Conservation (phyloP, 768 basidiomycete genomes). For the Rhodotorula diobovata region DNA sequence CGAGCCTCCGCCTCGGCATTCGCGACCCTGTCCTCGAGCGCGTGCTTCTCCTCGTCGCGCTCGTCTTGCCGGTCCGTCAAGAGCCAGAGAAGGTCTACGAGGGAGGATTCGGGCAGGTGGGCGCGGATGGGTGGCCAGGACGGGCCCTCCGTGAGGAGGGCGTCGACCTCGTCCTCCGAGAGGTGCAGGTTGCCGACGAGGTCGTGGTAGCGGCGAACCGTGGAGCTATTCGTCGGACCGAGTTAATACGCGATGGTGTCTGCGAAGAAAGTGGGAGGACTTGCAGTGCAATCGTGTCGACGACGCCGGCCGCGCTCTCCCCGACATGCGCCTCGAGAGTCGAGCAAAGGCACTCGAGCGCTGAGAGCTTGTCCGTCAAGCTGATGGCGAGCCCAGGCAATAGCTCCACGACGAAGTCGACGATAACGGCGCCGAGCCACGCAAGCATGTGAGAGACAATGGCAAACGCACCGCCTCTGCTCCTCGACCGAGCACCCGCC, state of each 20-base stretch:
- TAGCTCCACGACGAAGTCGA: neutral
- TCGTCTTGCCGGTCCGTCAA: constrained; percentile 10
- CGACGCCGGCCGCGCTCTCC: no score
- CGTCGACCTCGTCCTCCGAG: constrained; percentile 12
- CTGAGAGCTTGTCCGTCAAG: neutral
- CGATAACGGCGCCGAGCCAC: neutral
- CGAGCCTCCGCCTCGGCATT: neutral
- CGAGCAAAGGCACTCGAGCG: neutral
- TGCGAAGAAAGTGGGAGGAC: no score
- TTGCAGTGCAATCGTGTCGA: neutral
- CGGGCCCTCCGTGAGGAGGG: neutral
- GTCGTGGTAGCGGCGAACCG: neutral
- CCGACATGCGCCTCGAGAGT: neutral
- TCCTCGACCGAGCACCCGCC: neutral
- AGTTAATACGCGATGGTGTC: neutral
- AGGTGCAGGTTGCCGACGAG: constrained; percentile 14
- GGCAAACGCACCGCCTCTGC: neutral
- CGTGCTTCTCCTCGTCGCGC: neutral
- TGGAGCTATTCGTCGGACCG: neutral
- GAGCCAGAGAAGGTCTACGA: constrained; percentile 19
- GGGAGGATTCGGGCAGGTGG: neutral
- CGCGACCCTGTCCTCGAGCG: neutral
- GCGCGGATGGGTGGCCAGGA: constrained; percentile 4
- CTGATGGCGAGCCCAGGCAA: neutral
- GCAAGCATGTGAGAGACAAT: accelerated